Conservation (phyloP, 805 yeast species). For the Kuraishia floccosa region DNA sequence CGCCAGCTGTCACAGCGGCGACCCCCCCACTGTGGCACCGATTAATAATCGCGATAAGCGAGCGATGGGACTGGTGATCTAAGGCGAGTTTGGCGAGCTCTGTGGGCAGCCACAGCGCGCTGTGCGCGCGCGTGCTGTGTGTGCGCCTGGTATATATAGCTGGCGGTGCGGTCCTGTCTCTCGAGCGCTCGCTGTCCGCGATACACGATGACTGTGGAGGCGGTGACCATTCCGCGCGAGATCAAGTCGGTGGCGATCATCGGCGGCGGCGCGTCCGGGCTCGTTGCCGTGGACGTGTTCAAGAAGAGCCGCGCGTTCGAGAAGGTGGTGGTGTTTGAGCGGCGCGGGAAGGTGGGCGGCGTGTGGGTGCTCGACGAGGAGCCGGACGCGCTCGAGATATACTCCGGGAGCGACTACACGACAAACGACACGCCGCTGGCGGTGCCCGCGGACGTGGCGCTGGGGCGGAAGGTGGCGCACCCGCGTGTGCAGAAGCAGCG, state of each 20-base stretch:
- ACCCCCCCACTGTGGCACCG: no score
- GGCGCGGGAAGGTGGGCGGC: constrained; percentile 28
- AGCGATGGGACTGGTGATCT: no score
- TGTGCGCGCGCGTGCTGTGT: no score
- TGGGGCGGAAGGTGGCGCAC: not conserved
- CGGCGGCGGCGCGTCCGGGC: constrained; percentile 42
- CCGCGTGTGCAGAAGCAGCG: constrained; percentile 6
- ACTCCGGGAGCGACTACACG: not conserved
- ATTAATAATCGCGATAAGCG: no score
- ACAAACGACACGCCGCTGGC: not conserved
- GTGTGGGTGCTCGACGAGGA: constrained; percentile 18
- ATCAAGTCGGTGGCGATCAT: constrained; percentile 25
- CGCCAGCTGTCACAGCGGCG: no score
- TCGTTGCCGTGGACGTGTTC: constrained; percentile 27
- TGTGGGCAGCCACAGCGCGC: no score
- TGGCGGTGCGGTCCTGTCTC: no score
- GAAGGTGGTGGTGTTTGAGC: constrained; percentile 25
- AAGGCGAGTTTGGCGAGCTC: no score
- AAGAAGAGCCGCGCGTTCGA: constrained; percentile 20
- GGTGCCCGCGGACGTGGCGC: not conserved
- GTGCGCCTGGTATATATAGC: no score
- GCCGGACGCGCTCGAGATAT: not conserved
- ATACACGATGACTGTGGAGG: not conserved
- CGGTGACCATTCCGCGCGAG: not conserved
- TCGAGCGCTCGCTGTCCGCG: no score